These are phyloP conservation scores for Pichia rugopelliculosa DNA, from an alignment of 805 yeast species.

Conservation along the genomic window DNA sequence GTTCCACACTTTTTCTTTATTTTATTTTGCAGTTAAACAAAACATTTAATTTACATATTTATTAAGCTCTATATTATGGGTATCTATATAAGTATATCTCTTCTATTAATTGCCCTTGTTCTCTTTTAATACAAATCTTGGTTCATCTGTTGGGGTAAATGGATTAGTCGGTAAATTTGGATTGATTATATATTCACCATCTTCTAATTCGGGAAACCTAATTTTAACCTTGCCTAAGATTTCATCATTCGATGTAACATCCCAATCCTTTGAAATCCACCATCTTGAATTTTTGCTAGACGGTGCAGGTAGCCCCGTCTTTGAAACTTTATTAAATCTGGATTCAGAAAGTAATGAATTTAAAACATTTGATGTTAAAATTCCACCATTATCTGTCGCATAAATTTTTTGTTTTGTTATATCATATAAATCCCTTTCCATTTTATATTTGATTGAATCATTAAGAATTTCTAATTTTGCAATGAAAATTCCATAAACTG, in stretches of 20 bases:
- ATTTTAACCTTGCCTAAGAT: conserved; percentile 52
- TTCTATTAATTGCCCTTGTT: background rate
- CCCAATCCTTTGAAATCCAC: conserved; percentile 81
- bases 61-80: too few species aligned
- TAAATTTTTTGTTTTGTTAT: conserved; percentile 39
- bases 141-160: conserved; percentile 44
- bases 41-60: background rate
- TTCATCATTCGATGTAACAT: conserved; percentile 1
- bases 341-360: conserved; percentile 9
- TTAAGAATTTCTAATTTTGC: conserved; percentile 62
- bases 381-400: conserved; percentile 22
- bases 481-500: conserved; percentile 68
- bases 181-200: conserved; percentile 47
- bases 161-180: conserved; percentile 71
- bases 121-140: conserved; percentile 39
- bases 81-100: too few species aligned
- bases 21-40: background rate
- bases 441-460: conserved; percentile 40
- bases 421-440: conserved; percentile 52
- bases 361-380: conserved; percentile 2
- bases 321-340: conserved; percentile 19
- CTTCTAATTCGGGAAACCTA: conserved; percentile 37
- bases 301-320: conserved; percentile 71
- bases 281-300: conserved; percentile 57
- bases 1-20: background rate